These are phyloP conservation scores for Cordyceps fumosorosea DNA, from an alignment of 2,329 filamentous ascomycete genomes.

Conservation along the genomic window DNA sequence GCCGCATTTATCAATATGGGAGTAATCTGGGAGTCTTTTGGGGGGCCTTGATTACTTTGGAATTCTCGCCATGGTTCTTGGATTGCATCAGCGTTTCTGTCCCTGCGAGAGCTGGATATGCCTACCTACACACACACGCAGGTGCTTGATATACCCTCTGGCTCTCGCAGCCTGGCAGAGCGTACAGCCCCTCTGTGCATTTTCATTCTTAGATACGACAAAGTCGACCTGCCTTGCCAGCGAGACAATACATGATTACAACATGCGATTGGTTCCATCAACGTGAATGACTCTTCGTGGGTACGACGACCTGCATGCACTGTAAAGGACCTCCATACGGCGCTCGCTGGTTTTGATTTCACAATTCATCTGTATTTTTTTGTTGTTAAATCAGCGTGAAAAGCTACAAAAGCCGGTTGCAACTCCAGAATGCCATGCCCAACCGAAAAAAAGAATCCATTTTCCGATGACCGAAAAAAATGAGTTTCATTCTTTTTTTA, in stretches of 20 bases:
- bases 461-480: conserved; percentile 29
- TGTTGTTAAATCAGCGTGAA: conserved; percentile 28
- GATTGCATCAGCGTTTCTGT: conserved; percentile 26
- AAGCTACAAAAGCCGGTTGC: conserved; percentile 39
- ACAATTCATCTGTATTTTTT: conserved; percentile 13
- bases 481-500: conserved; percentile 7
- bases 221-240: not conserved
- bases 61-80: conserved; percentile 25
- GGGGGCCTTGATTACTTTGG: conserved; percentile 24
- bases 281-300: not conserved
- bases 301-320: not conserved
- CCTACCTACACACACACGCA: not conserved
- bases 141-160: conserved; percentile 4
- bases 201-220: not conserved
- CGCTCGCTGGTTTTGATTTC: not conserved
- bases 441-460: conserved; percentile 29
- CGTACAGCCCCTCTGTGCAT: not conserved
- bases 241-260: conserved; percentile 3
- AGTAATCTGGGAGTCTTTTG: conserved; percentile 36
- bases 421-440: conserved; percentile 42
- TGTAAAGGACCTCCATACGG: not conserved
- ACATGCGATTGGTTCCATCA: not conserved
- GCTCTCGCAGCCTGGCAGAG: not conserved
- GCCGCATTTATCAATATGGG: conserved; percentile 20
- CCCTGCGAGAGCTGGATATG: not conserved